Percentiles rank a stretch among this genome's conserved stretches.
These are phyloP conservation scores for Blepharisma undulans DNA, from an alignment of 169 alveolate species.

Conservation along the genomic window DNA sequence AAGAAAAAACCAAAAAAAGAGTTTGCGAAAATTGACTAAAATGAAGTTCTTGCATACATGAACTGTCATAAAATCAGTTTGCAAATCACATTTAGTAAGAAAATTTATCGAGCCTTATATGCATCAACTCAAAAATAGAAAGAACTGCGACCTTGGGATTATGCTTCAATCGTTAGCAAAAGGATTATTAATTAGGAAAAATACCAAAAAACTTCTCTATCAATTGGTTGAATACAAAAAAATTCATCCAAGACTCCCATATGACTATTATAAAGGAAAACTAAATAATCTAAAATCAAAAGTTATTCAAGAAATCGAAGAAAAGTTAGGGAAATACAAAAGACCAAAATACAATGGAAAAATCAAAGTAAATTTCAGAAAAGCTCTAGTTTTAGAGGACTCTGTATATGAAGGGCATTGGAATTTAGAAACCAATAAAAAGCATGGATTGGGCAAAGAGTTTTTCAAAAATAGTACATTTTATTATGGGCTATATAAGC, in stretches of 20 bases:
- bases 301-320: neutral
- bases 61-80: neutral
- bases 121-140: neutral
- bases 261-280: neutral
- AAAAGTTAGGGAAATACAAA: neutral
- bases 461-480: neutral
- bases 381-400: neutral
- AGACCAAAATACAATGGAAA: neutral
- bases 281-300: neutral
- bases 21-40: neutral
- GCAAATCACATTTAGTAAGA: neutral
- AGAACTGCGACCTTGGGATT: neutral
- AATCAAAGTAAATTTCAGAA: neutral
- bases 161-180: neutral
- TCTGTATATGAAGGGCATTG: neutral
- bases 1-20: neutral
- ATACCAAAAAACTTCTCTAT: neutral
- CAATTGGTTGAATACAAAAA: neutral
- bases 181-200: neutral
- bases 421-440: neutral
- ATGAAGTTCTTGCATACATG: neutral
- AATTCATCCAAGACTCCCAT: neutral
- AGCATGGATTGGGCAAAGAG: neutral
- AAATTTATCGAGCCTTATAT: neutral
- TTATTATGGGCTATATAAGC: constrained; percentile 36